Evolutionary conservation across 2,329 filamentous ascomycete species (phyloP).

Genomic region (Xylariaceae sp.): DNA sequence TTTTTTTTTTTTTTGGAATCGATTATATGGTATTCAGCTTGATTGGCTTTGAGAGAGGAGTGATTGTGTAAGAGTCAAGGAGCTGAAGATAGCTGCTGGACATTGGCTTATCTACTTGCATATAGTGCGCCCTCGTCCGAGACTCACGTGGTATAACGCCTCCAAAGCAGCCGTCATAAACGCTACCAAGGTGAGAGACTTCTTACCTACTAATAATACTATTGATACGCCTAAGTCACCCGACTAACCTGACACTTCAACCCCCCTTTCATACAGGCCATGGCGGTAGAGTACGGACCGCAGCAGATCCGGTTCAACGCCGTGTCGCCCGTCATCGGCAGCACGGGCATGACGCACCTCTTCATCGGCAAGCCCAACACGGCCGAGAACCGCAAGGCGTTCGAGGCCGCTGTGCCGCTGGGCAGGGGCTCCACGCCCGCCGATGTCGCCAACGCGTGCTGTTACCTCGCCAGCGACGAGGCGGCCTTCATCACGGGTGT

Average conservation of each 20-base stretch:
- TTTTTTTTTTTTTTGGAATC: neutral
- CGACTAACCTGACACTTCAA: neutral
- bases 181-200: constrained; percentile 39
- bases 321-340: constrained; percentile 63
- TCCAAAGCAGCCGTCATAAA: constrained; percentile 62
- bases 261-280: constrained; percentile 21
- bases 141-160: constrained; percentile 65
- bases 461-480: constrained; percentile 67
- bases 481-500: constrained; percentile 66
- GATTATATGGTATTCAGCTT: neutral
- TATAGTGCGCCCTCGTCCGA: constrained; percentile 49
- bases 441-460: constrained; percentile 66
- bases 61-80: too few species aligned
- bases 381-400: constrained; percentile 51
- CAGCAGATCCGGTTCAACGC: constrained; percentile 69
- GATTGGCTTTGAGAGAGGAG: too few species aligned
- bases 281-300: constrained; percentile 68
- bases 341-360: constrained; percentile 53
- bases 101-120: too few species aligned
- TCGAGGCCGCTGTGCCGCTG: constrained; percentile 50
- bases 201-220: neutral
- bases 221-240: too few species aligned
- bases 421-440: constrained; percentile 51
- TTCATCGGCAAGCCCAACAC: constrained; percentile 60
- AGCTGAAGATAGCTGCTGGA: too few species aligned